Conservation (phyloP, 805 yeast species). For the Helenozyma baotianmanensis region DNA sequence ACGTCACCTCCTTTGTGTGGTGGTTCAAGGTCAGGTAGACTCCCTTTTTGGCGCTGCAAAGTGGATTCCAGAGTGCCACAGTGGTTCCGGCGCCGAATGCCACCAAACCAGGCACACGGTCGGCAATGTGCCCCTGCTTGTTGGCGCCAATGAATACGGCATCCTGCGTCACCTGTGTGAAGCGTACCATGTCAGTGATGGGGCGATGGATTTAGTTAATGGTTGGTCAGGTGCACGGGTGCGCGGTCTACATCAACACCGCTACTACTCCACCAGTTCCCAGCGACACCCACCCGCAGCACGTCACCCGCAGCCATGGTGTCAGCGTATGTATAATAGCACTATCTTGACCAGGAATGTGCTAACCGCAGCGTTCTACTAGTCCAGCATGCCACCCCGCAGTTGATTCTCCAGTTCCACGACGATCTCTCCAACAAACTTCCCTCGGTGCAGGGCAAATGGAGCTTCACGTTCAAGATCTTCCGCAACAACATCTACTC, state of each 20-base stretch:
- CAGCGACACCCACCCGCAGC: too few species aligned
- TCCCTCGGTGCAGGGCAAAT: constrained; percentile 56
- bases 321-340: constrained; percentile 30
- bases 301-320: too few species aligned
- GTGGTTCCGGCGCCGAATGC: constrained; percentile 71
- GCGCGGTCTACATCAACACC: not conserved
- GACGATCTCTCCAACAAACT: constrained; percentile 66
- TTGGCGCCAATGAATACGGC: constrained; percentile 73
- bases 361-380: constrained; percentile 33
- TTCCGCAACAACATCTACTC: constrained; percentile 60
- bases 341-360: not conserved
- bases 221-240: constrained; percentile 13
- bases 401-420: constrained; percentile 62
- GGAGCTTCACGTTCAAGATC: constrained; percentile 67
- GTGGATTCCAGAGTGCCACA: constrained; percentile 68
- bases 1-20: constrained; percentile 60
- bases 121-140: constrained; percentile 57
- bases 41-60: constrained; percentile 38
- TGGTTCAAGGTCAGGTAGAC: constrained; percentile 53
- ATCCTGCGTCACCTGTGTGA: constrained; percentile 28
- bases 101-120: constrained; percentile 40
- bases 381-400: constrained; percentile 45
- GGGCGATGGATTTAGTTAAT: too few species aligned
- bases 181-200: not conserved
- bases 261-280: too few species aligned